Base-by-base conservation (phyloP, 768 basidiomycete species). In the Hygrophorus pudorinus region DNA sequence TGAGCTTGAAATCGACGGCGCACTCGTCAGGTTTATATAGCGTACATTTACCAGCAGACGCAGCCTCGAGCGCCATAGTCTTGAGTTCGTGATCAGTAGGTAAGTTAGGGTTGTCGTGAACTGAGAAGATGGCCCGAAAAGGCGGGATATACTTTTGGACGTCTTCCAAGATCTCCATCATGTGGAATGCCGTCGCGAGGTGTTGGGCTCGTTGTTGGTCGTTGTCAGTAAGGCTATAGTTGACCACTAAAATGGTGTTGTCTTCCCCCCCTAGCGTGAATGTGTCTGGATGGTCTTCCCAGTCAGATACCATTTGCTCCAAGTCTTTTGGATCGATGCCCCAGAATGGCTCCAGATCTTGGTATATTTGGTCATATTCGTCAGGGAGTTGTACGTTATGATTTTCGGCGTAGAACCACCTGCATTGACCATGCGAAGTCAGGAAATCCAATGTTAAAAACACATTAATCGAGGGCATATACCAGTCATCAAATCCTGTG, bases 341-440 rank as follows among this genome's bases (percentile, higher is more conserved):
- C 48, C 48, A 41, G 52, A 51, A 49, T 47, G 53, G 51, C 35
- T 45, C 43, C 28, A 48, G 44, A 44, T 39, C 52, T 36, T 27
- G 41, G 45, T 46, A 50, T 30, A 78, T 75, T 43, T 71, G 67
- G 52, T 76, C 73, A 50, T 76, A 78, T 47, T 76, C 75, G 52
- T 76, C 75, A 5, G 69, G 67, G 7, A 76, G 60, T 41, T 66
- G 68, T 14, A 78, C 67, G 31, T 70, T 58, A 51, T 76, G 53
- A 29, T 62, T 49, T 38, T 63, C 48, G 18, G 67, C 67, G 52
- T 72, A 76, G 6, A 58, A 51, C 73, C 73, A 75, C 70, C 71
- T 65, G 17, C 24, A 24, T 24, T 24, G 24, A 24, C 4, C 4
- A 24, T 24, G 7, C 7, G 24, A 24, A 24, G 24, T 24, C 24